Percentiles rank a stretch among this genome's conserved stretches.
These are phyloP conservation scores for Chlorella sp. DNA, from an alignment of 139 green algal species.

Conservation along the genomic window DNA sequence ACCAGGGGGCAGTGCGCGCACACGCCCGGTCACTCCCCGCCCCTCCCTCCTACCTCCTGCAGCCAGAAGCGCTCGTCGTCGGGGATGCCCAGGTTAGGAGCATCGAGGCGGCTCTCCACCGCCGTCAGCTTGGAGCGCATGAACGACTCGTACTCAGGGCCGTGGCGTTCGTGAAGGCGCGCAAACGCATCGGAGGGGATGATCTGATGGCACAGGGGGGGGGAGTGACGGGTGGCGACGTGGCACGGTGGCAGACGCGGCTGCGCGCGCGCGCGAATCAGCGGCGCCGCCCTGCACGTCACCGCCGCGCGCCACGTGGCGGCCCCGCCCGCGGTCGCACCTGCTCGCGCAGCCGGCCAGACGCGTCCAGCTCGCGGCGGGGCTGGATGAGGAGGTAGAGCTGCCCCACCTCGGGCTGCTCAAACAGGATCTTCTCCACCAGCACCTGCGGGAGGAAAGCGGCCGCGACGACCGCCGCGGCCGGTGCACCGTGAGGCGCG, in stretches of 20 bases:
- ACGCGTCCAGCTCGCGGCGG: background rate
- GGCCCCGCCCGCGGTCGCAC: too few relatives aligned
- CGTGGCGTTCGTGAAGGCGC: background rate
- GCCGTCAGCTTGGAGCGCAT: background rate
- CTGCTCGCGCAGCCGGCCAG: background rate
- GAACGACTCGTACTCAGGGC: background rate
- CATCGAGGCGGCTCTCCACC: background rate
- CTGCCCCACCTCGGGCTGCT: background rate
- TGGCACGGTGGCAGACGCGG: background rate
- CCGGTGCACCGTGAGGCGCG: background rate
- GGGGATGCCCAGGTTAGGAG: background rate
- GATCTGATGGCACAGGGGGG: background rate
- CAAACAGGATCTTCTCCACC: background rate
- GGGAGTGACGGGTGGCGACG: background rate
- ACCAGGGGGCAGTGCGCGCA: too few relatives aligned
- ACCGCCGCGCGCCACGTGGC: too few relatives aligned
- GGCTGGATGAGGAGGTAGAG: background rate
- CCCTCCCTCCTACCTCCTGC: background rate
- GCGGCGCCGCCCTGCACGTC: too few relatives aligned
- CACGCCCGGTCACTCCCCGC: too few relatives aligned
- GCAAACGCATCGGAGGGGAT: background rate
- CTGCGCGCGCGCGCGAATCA: too few relatives aligned
- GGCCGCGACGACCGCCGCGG: background rate
- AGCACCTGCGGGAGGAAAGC: background rate
- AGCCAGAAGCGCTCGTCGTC: background rate